Base-by-base conservation (phyloP, 2,329 filamentous ascomycete species). In the Ascochyta clinopodiicola region DNA sequence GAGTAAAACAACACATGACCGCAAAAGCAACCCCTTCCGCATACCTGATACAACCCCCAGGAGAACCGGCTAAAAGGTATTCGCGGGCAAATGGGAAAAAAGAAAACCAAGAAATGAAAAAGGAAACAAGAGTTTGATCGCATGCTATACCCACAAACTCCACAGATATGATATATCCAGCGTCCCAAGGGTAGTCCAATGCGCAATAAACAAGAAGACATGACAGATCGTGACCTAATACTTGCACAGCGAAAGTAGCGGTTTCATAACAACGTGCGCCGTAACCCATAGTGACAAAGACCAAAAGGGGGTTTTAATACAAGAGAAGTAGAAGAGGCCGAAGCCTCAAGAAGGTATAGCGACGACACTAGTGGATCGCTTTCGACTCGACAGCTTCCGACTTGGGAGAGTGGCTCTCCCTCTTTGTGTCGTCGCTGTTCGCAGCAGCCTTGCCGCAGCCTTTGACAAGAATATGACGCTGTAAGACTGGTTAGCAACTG, bases 391-490 rank as follows among this genome's bases (percentile, higher is more conserved):
- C 55, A 32, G 60, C 50, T 32, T 73, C 71, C 21, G 63, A 61
- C 46, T 74, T 74, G 44, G 68, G 68, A 19, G 73, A 74, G 27
- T 66, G 62, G 42, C 67, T 74, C 60, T 75, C 72, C 37, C 69
- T 69, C 57, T 75, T 75, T 5, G 57, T 53, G 32, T 74, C 71
- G 46, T 74, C 70, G 43, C 62, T 59, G 17, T 62, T 59, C 34
- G 64, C 68, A 27, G 63, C 48, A 50, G 70, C 75, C 66, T 86
- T 87, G 55, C 86, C 86, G 68, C 86, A 88, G 44, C 86, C 86
- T 73, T 88, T 88, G 63, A 88, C 86, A 13, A 88, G 80, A 59
- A 87, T 85, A 72, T 88, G 86, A 73, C 86, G 80, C 86, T 88
- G 44, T 29, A 3, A 2, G 1, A 17, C 4, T 12, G 9, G 39